Base-by-base conservation (phyloP, 148 eudicot species). In the Agrostemma githago region DNA sequence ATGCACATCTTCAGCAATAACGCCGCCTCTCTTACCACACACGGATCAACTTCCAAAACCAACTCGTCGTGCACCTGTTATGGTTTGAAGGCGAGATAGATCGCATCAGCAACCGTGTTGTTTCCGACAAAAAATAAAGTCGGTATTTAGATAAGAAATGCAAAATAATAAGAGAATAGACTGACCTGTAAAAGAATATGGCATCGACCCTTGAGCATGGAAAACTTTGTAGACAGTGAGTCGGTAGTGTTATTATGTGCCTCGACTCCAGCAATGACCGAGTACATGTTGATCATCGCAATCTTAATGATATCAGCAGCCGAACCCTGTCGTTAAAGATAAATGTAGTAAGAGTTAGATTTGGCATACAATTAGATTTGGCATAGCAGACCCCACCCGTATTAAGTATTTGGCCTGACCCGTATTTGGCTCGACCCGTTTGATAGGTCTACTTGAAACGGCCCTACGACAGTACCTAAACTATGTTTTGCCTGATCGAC, bases 241-340 rank as follows among this genome's bases (percentile, higher is more conserved):
- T 82, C 82, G 70, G 70, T 68, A 15, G 81, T 84, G 40, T 62
- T 26, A 62, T 62, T 26, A 62, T 84, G 72, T 43, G 68, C 70
- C 68, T 70, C 83, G 19, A 21, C 65, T 78, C 85, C 94, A 81
- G 83, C 70, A 77, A 92, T 84, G 68, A 86, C 82, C 68, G 90
- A 88, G 79, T 90, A 82, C 62, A 95, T 78, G 71, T 85, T 87
- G 62, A 90, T 78, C 99, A 95, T 95, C 70, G 99, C 99, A 71
- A 90, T 87, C 87, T 95, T 95, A 43, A 95, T 95, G 78, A 92
- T 82, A 84, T 95, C 99, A 46, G 99, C 99, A 74, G 99, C 97
- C 72, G 99, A 95, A 48, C 99, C 99, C 99, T 95, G 43, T 5
- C 14, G 12, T 51, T 38, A 71, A 72, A 19, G 21, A 37, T 40